Conservation (phyloP, 805 yeast species). For the Candida caryicola region DNA sequence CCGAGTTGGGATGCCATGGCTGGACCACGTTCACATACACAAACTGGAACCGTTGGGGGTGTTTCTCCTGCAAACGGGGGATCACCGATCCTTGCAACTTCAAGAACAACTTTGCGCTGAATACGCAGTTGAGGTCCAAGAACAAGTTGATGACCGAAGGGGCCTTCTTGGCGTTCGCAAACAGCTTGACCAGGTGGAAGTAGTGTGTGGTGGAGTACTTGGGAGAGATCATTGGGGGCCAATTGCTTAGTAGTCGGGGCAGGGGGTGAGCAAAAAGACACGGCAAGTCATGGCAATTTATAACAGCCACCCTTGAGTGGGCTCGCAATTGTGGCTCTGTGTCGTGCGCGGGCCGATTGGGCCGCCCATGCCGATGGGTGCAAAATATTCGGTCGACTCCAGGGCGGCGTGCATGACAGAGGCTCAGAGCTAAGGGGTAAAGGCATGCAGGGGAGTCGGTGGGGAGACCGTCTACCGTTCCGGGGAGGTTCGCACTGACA, state of each 20-base stretch:
- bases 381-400: too few relatives aligned
- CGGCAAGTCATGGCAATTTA: too few relatives aligned
- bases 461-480: too few relatives aligned
- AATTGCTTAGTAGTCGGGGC: neutral
- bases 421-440: too few relatives aligned
- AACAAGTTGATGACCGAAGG: slow-evolving; percentile 58
- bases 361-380: too few relatives aligned
- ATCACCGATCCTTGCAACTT: slow-evolving; percentile 52
- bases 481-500: slow-evolving; percentile 2
- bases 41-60: slow-evolving; percentile 54
- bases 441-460: too few relatives aligned
- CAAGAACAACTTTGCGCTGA: slow-evolving; percentile 59
- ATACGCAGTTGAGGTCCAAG: slow-evolving; percentile 78
- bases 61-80: slow-evolving; percentile 46
- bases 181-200: slow-evolving; percentile 20
- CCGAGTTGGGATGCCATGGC: slow-evolving; percentile 86
- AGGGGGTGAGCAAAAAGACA: too few relatives aligned
- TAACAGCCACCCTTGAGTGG: too few relatives aligned
- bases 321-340: too few relatives aligned
- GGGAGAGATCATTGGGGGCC: slow-evolving; percentile 43
- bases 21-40: slow-evolving; percentile 74
- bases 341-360: too few relatives aligned
- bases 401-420: too few relatives aligned
- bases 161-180: slow-evolving; percentile 11
- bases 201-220: slow-evolving; percentile 40